Evolutionary conservation across 2,329 filamentous ascomycete species (phyloP).

Genomic region (Mollisia scopiformis): DNA sequence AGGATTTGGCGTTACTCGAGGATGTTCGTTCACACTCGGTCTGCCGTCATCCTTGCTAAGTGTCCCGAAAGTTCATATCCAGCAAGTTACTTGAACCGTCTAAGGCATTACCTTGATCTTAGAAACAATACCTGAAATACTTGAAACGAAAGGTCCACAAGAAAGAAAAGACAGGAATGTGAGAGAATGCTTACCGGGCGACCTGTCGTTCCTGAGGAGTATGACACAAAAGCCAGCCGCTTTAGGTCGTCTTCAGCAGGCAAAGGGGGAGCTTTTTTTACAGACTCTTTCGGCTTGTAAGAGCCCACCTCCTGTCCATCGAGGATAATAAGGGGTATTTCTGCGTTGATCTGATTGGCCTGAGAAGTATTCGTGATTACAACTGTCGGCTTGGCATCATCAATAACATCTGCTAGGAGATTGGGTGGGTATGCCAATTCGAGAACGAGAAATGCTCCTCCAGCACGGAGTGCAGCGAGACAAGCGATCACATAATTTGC

Average conservation of each 20-base stretch:
- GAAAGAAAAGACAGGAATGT: too few species aligned
- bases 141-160: too few species aligned
- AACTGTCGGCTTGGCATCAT: constrained; percentile 73
- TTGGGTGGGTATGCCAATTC: constrained; percentile 79
- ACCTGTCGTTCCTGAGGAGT: constrained; percentile 87
- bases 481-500: constrained; percentile 81
- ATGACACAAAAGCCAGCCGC: constrained; percentile 77
- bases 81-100: too few species aligned
- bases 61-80: too few species aligned
- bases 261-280: constrained; percentile 49
- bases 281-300: constrained; percentile 16
- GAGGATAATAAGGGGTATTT: constrained; percentile 66
- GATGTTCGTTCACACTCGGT: too few species aligned
- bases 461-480: constrained; percentile 75
- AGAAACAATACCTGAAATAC: too few species aligned
- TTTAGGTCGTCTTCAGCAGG: constrained; percentile 72
- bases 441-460: constrained; percentile 79
- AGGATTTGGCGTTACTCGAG: too few species aligned
- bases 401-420: constrained; percentile 74
- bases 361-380: constrained; percentile 71
- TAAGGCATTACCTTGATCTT: too few species aligned
- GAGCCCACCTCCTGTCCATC: constrained; percentile 48
- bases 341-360: constrained; percentile 64
- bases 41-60: too few species aligned
- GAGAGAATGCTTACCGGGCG: too few species aligned